These are phyloP conservation scores for Aquilaria malaccensis DNA, from an alignment of 345 rosid species.

Conservation along the genomic window DNA sequence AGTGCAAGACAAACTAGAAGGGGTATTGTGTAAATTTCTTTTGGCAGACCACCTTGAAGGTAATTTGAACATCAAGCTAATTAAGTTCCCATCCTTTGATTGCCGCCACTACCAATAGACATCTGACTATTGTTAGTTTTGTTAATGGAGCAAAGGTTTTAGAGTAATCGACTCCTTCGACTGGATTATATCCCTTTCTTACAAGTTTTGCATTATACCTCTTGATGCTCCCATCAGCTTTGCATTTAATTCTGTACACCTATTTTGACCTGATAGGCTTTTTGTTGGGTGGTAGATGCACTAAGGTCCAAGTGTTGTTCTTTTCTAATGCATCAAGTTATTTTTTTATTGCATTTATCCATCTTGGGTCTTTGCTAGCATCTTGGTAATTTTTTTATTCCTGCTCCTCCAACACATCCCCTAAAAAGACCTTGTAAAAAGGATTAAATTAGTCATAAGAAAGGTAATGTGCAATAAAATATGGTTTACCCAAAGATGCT, in stretches of 20 bases:
- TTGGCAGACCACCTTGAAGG: neutral
- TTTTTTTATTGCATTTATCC: neutral
- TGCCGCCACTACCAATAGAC: neutral
- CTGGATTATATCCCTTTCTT: neutral
- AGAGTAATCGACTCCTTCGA: neutral
- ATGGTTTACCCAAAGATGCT: too few relatives aligned
- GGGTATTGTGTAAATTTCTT: neutral
- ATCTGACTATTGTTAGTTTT: neutral
- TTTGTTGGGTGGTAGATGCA: neutral
- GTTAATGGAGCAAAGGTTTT: neutral
- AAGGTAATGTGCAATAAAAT: too few relatives aligned
- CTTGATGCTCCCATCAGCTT: neutral
- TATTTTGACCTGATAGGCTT: neutral
- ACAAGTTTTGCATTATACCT: neutral
- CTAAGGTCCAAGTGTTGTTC: neutral
- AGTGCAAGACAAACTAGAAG: too few relatives aligned
- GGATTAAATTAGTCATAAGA: too few relatives aligned
- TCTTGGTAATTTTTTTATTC: neutral
- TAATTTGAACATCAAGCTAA: neutral
- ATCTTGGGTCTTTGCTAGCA: neutral
- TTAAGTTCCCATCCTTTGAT: neutral
- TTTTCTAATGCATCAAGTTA: neutral
- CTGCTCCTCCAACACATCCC: too few relatives aligned
- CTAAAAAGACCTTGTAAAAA: too few relatives aligned
- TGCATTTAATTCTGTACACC: neutral